Base-by-base conservation (phyloP, 768 basidiomycete species). In the Termitomyces titanicus region DNA sequence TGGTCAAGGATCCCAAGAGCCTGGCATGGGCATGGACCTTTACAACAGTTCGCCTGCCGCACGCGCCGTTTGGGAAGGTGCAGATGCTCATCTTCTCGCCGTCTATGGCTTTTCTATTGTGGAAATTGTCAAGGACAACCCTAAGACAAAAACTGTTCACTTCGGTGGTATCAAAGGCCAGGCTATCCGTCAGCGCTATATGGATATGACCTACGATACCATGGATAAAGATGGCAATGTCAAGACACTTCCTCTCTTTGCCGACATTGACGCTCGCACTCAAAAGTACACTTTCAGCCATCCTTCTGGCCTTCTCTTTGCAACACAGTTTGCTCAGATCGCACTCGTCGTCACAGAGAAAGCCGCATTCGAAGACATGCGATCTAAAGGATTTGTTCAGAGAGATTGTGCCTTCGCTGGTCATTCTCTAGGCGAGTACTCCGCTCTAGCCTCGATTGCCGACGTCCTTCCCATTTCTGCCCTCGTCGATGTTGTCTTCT, bases 161-260 rank as follows among this genome's bases (percentile, higher is more conserved):
- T 99, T 99, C 62, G 97, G 97, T 78, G 97, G 97, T 68, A 92
- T 98, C 72, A 98, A 98, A 75, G 97, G 97, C 38, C 96, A 98
- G 69, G 95, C 88, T 3, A 98, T 98, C 60, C 91, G 97, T 27
- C 91, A 95, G 64, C 86, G 97, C n/a, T 99, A 99, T 75, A 98
- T 98, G 93, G 94, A 95, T 63, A 97, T 99, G 90, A 89, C 91
- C 5, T 98, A 98, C 76, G 95, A 98, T 67, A 87, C 94, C 0
- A 89, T 92, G 81, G 96, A 97, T 74, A 93, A 92, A 75, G 94
- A 95, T 64, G 96, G 96, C 54, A 87, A 89, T 65, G 84, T 98
- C 70, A 95, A 94, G 80, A 98, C 94, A 0, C 86, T 97, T 12
- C 95, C 96, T 44, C 84, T 99, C 51, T 99, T 98, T 70, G 82